phyloP scores from a whole-genome alignment of 768 basidiomycete genomes.

The Cystoderma amianthinum region DNA sequence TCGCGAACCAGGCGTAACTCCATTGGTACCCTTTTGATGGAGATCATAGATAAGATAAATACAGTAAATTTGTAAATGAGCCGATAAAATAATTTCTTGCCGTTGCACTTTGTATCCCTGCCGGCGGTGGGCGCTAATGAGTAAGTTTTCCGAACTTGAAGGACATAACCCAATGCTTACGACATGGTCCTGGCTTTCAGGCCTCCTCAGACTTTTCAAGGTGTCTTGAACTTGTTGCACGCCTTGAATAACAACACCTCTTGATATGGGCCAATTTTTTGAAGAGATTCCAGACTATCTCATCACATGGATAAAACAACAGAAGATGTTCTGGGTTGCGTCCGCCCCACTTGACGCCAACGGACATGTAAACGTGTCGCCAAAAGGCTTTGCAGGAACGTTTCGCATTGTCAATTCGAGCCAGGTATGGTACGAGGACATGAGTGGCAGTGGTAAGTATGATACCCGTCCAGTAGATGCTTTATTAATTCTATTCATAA shows the following conservation, averaged over 20 bases:
- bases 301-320: constrained; percentile 49
- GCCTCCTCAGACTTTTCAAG: background rate
- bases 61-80: too few relatives aligned
- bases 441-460: constrained; percentile 62
- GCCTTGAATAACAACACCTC: background rate
- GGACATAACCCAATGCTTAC: background rate
- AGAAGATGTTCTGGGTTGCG: constrained; percentile 70
- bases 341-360: constrained; percentile 49
- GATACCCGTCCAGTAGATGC: background rate
- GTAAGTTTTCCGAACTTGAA: background rate
- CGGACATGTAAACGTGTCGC: constrained; percentile 63
- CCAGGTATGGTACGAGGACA: constrained; percentile 68
- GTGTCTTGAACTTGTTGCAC: background rate
- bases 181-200: background rate
- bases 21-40: too few relatives aligned
- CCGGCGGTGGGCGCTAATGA: too few relatives aligned
- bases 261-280: constrained; percentile 48
- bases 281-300: constrained; percentile 48
- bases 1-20: too few relatives aligned
- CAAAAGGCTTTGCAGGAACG: constrained; percentile 53
- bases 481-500: background rate
- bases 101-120: too few relatives aligned
- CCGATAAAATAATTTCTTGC: background rate
- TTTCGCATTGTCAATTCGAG: constrained; percentile 52
- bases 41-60: too few relatives aligned